phyloP scores from a whole-genome alignment of 805 yeast species.

The Kodamaea kaohsiungensis region DNA sequence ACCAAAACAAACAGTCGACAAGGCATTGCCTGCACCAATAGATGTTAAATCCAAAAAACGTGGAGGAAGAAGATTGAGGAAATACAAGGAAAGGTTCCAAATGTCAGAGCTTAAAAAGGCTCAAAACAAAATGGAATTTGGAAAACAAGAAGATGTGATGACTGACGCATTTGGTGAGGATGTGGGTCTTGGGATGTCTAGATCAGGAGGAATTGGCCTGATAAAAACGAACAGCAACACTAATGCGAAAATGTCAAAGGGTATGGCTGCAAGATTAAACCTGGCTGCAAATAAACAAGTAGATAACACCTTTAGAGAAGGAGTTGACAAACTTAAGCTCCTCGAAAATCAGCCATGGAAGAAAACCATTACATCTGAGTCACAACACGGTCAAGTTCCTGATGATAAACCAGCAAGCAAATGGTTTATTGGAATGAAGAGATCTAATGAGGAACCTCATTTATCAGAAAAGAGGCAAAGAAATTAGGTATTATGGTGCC shows the following conservation, averaged over 20 bases:
- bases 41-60: conserved; percentile 79
- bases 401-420: conserved; percentile 8
- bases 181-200: conserved; percentile 77
- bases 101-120: conserved; percentile 80
- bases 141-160: conserved; percentile 63
- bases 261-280: conserved; percentile 52
- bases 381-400: neutral
- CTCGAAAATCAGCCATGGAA: neutral
- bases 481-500: no score
- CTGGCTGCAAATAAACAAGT: conserved; percentile 5
- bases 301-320: conserved; percentile 15
- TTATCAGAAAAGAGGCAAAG: neutral
- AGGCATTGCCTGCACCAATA: conserved; percentile 71
- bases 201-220: conserved; percentile 27
- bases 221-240: conserved; percentile 46
- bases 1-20: conserved; percentile 61
- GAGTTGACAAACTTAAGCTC: neutral
- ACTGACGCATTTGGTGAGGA: conserved; percentile 76
- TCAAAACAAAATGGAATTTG: conserved; percentile 84
- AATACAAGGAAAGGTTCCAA: conserved; percentile 76
- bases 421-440: conserved; percentile 27
- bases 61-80: conserved; percentile 81
- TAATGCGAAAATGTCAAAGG: conserved; percentile 60
- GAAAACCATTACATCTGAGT: neutral
- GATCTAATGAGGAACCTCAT: conserved; percentile 5